Conservation (phyloP, 2,329 filamentous ascomycete species). For the Aspergillus versicolor region DNA sequence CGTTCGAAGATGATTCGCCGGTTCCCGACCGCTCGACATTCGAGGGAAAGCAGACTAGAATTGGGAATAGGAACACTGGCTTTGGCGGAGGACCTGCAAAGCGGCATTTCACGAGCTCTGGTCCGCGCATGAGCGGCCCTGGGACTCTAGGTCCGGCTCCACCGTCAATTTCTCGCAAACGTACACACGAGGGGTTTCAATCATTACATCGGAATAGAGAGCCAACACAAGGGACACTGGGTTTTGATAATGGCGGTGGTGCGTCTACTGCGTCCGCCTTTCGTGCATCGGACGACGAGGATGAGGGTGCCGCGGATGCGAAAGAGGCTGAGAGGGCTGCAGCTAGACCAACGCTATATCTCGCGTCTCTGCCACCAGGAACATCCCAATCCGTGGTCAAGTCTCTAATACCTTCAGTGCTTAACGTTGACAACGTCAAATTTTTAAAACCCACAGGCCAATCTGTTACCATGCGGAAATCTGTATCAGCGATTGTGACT, state of each 20-base stretch:
- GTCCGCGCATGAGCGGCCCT: slow-evolving; percentile 50
- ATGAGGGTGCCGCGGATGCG: slow-evolving; percentile 39
- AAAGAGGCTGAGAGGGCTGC: slow-evolving; percentile 48
- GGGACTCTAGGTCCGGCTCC: slow-evolving; percentile 49
- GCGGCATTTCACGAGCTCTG: slow-evolving; percentile 60
- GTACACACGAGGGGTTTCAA: slow-evolving; percentile 43
- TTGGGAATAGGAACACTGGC: slow-evolving; percentile 34
- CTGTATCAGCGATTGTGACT: slow-evolving; percentile 75
- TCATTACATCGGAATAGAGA: slow-evolving; percentile 41
- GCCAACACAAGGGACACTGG: slow-evolving; percentile 37
- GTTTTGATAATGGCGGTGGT: slow-evolving; percentile 35
- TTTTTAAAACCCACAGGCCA: slow-evolving; percentile 59
- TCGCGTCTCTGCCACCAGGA: slow-evolving; percentile 54
- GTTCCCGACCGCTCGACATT: slow-evolving; percentile 16
- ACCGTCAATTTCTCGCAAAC: slow-evolving; percentile 42
- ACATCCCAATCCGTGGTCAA: slow-evolving; percentile 53
- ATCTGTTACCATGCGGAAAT: slow-evolving; percentile 62
- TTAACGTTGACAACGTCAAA: slow-evolving; percentile 72
- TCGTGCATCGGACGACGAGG: slow-evolving; percentile 44
- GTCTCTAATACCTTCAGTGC: slow-evolving; percentile 49
- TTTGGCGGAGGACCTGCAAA: slow-evolving; percentile 48
- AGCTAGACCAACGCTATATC: slow-evolving; percentile 55
- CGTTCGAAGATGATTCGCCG: slow-evolving; percentile 48
- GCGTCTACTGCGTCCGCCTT: slow-evolving; percentile 40
- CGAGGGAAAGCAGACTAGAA: slow-evolving; percentile 25